Conservation (phyloP, 805 yeast genomes). For the Deakozyma indianensis region DNA sequence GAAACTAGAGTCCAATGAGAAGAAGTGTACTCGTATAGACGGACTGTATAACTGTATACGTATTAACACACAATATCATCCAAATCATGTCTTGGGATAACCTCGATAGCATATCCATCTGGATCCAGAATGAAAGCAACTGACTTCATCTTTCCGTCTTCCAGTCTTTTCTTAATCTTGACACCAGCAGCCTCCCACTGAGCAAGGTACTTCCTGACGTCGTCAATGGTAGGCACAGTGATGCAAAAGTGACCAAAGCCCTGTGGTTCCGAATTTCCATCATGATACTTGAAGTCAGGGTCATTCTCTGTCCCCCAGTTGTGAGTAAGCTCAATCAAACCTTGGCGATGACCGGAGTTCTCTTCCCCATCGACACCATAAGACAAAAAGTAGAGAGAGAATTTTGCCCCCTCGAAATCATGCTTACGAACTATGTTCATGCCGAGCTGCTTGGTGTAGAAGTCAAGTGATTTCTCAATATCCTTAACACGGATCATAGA, state of each 20-base stretch:
- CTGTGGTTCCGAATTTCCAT: slow-evolving; percentile 62
- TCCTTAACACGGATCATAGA: slow-evolving; percentile 89
- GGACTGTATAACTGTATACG: too few species aligned
- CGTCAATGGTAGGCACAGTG: slow-evolving; percentile 36
- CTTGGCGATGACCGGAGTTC: slow-evolving; percentile 38
- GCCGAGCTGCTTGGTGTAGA: slow-evolving; percentile 70
- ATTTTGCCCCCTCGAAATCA: slow-evolving; percentile 55
- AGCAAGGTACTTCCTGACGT: slow-evolving; percentile 40
- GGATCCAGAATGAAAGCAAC: slow-evolving; percentile 77
- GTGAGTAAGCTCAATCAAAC: slow-evolving; percentile 79
- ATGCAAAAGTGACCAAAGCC: slow-evolving; percentile 86
- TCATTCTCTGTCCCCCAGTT: slow-evolving; percentile 93
- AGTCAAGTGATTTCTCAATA: slow-evolving; percentile 56
- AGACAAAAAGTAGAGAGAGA: slow-evolving; percentile 77
- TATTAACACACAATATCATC: too few species aligned
- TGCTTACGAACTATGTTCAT: slow-evolving; percentile 51
- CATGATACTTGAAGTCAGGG: slow-evolving; percentile 59
- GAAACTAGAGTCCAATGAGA: too few species aligned
- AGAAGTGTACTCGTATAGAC: too few species aligned
- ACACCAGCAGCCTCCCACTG: slow-evolving; percentile 33
- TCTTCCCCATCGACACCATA: slow-evolving; percentile 32
- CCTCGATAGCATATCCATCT: slow-evolving; percentile 77
- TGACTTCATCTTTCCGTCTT: slow-evolving; percentile 37
- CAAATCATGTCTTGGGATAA: slow-evolving; percentile 28
- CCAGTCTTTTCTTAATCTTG: slow-evolving; percentile 30